Conservation (phyloP, 371 early-diverging fungal genomes). For the Mucor saturninus region DNA sequence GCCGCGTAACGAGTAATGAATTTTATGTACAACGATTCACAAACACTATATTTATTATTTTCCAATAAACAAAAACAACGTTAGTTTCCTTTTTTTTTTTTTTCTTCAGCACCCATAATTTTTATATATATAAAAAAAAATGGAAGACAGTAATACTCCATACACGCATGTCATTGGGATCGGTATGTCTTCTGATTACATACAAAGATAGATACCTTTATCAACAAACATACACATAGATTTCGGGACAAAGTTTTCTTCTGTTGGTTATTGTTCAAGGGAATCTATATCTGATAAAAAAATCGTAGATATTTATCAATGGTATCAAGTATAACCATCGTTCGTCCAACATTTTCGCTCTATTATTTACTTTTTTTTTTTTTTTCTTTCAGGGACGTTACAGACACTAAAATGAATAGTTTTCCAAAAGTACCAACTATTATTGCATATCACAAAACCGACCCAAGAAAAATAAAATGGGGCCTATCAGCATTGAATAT, state of each 20-base stretch:
- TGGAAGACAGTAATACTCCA: no score
- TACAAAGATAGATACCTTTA: neutral
- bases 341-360: neutral
- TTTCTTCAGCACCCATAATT: no score
- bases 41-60: no score
- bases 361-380: neutral
- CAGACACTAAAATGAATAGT: neutral
- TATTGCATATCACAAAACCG: neutral
- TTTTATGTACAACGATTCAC: no score
- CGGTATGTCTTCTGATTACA: neutral
- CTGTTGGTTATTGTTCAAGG: neutral
- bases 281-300: neutral
- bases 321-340: neutral
- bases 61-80: no score
- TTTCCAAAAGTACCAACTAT: slow-evolving; percentile 1
- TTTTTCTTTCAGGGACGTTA: neutral
- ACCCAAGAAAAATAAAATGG: neutral
- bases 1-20: no score
- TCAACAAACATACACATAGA: neutral
- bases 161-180: neutral
- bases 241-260: neutral
- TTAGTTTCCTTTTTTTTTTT: no score
- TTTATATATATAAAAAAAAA: no score
- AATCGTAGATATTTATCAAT: neutral
- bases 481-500: neutral